Evolutionary conservation across 2,329 filamentous ascomycete genomes (phyloP).

Genomic region (Pseudogymnoascus sp.): DNA sequence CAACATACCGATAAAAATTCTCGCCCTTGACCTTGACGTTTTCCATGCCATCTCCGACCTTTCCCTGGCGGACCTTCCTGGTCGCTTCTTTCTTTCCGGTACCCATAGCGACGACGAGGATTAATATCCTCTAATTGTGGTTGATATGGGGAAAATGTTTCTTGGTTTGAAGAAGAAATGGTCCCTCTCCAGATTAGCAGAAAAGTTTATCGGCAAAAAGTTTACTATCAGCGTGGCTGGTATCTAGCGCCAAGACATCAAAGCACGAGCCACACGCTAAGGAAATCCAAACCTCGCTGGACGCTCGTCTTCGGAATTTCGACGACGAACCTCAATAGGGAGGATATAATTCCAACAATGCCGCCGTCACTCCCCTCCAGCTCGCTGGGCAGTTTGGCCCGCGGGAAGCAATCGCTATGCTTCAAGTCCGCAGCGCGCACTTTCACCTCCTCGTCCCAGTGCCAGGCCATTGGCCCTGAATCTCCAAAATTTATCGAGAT

Average conservation of each 20-base stretch:
- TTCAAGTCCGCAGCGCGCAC: constrained; percentile 27
- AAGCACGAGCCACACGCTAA: constrained; percentile 9
- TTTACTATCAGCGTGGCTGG: constrained; percentile 9
- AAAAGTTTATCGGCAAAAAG: constrained; percentile 10
- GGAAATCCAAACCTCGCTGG: constrained; percentile 8
- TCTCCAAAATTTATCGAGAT: constrained; percentile 82
- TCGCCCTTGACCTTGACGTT: constrained; percentile 94
- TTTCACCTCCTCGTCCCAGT: constrained; percentile 38
- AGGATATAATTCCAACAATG: constrained; percentile 16
- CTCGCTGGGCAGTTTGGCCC: constrained; percentile 25
- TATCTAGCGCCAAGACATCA: constrained; percentile 6
- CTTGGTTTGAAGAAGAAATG: constrained; percentile 8
- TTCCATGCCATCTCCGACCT: constrained; percentile 73
- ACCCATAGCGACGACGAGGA: constrained; percentile 53
- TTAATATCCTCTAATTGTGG: constrained; percentile 4
- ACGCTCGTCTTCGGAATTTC: neutral
- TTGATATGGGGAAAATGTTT: constrained; percentile 3
- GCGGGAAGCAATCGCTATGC: constrained; percentile 25
- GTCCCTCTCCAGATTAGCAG: constrained; percentile 15
- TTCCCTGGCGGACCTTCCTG: constrained; percentile 77
- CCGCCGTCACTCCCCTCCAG: constrained; percentile 21
- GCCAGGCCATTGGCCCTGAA: constrained; percentile 59
- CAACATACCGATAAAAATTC: constrained; percentile 81
- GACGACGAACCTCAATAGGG: constrained; percentile 5
- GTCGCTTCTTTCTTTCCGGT: constrained; percentile 83